phyloP scores from a whole-genome alignment of 495 filamentous ascomycete species.

The Tuber borchii region DNA sequence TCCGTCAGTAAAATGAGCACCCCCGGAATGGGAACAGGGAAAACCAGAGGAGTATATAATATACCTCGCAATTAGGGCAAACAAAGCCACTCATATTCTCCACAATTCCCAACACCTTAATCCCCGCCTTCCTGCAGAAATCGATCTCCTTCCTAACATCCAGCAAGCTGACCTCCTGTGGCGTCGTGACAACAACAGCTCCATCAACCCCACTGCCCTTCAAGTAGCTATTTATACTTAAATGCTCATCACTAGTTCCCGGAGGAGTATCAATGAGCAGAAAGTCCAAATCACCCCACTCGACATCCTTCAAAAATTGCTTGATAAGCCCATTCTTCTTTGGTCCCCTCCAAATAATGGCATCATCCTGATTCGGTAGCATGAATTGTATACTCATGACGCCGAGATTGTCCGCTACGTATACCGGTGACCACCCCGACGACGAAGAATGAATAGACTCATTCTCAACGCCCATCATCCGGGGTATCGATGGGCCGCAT shows the following conservation, averaged over 20 bases:
- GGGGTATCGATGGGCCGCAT: conserved; percentile 86
- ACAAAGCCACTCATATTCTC: conserved; percentile 98
- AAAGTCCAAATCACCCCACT: conserved; percentile 93
- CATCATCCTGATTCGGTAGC: conserved; percentile 85
- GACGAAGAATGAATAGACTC: conserved; percentile 85
- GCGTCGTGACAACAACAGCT: conserved; percentile 86
- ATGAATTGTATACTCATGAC: conserved; percentile 98
- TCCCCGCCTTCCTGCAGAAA: conserved; percentile 91
- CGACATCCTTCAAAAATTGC: conserved; percentile 92
- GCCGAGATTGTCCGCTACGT: conserved; percentile 82
- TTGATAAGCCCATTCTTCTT: conserved; percentile 99
- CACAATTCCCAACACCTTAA: conserved; percentile 77
- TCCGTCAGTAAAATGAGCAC: conserved; percentile 37
- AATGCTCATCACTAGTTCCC: conserved; percentile 88
- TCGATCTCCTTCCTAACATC: conserved; percentile 96
- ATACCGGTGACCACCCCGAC: conserved; percentile 82
- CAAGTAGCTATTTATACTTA: conserved; percentile 80
- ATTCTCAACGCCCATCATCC: conserved; percentile 93
- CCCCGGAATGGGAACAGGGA: background rate
- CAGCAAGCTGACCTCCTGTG: conserved; percentile 85
- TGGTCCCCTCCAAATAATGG: conserved; percentile 91
- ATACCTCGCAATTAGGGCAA: conserved; percentile 66
- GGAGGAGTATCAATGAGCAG: conserved; percentile 91
- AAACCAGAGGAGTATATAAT: background rate
- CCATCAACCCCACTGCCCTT: conserved; percentile 87